phyloP scores from a whole-genome alignment of 306 rosid genomes.

The Malus orientalis region DNA sequence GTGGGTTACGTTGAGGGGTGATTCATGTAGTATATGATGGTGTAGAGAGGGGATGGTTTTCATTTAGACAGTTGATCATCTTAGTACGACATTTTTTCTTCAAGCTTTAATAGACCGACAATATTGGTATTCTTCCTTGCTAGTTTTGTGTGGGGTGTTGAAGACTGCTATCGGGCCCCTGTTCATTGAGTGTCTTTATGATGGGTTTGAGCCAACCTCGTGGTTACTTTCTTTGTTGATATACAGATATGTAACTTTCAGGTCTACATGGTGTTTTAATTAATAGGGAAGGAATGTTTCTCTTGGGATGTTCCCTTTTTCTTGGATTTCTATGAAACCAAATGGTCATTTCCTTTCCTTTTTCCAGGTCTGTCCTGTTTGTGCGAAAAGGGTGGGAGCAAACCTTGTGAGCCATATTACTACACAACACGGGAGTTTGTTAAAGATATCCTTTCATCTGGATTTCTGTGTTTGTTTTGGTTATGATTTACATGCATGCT shows the following conservation, averaged over 20 bases:
- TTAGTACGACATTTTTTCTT: background rate
- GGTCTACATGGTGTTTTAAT: background rate
- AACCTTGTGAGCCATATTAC: constrained; percentile 73
- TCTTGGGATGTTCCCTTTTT: constrained; percentile 2
- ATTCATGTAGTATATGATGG: background rate
- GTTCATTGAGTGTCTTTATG: background rate
- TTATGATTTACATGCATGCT: background rate
- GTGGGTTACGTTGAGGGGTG: background rate
- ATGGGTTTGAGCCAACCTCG: background rate
- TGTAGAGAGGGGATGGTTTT: background rate
- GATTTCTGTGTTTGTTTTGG: background rate
- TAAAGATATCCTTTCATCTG: constrained; percentile 69
- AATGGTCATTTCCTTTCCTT: constrained; percentile 6
- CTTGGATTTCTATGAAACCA: constrained; percentile 5
- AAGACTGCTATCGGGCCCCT: background rate
- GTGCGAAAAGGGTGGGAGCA: constrained; percentile 57
- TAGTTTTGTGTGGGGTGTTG: background rate
- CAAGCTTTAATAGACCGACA: background rate
- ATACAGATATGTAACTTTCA: background rate
- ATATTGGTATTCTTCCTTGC: background rate
- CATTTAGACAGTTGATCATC: background rate
- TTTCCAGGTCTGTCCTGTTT: constrained; percentile 78
- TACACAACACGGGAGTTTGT: constrained; percentile 65
- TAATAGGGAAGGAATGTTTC: background rate
- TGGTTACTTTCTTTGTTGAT: background rate